Evolutionary conservation across 208 protist genomes (phyloP), one percentile per base, ranked within the genome.

Genomic region (Leishmania major): DNA sequence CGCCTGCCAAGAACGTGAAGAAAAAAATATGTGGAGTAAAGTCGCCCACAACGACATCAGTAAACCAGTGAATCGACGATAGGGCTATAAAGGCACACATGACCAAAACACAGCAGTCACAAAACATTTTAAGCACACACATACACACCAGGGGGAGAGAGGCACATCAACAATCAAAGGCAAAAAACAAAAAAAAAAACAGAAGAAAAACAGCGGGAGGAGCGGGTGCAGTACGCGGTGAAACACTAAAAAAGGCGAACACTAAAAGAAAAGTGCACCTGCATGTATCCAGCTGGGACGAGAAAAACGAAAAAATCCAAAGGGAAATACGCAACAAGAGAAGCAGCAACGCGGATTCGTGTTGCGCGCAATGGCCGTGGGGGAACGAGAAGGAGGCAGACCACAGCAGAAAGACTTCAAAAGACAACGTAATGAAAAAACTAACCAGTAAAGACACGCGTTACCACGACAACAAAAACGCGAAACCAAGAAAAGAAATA

Each of bases 351-450:
- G 19, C 66, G 37, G 31, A 71, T 47, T 37, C 17, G 66, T 31
- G 66, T 47, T 71, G 66, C 37, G 66, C 22, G 66, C 66, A 71
- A 28, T 71, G 37, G 37, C 13, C 66, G 49, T 59, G 59, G 17
- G 40, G 43, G 69, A 31, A 49, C 7, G n/a, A 40, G 71, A 11
- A 8, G 47, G 47, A 35, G 77, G 47, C 60, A 55, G 53, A 22
- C 19, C 22, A 35, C 28, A 31, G 15, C 45, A 51, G 11, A 37
- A 51, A 71, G 62, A 25, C 17, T 7, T 55, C 19, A 71, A 67
- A 15, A 67, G 43, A 17, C 31, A 75, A 66, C n/a, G 2, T 49
- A 78, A 74, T 40, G 15, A 82, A 79, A 45, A 64, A 4, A 64
- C 28, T 47, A 47, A 69, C 25, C 37, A 69, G 35, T n/a, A 67